phyloP scores from a whole-genome alignment of 192 early-diverging fungal species.

The Coemansia sp. region DNA sequence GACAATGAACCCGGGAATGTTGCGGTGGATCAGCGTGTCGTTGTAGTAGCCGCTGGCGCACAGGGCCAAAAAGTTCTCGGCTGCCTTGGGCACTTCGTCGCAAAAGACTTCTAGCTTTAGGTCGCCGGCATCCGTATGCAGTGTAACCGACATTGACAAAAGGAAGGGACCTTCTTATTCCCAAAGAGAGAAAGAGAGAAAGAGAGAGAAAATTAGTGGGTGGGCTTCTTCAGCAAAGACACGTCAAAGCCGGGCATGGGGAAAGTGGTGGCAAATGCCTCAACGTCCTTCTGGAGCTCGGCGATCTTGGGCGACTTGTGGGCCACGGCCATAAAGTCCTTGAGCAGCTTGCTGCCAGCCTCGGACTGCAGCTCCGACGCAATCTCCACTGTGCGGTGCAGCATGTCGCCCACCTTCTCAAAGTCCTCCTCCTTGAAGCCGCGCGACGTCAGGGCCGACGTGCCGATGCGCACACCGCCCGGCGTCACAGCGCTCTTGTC shows the following conservation, averaged over 20 bases:
- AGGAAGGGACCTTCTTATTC: too few species aligned
- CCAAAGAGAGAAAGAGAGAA: too few species aligned
- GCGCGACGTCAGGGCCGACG: conserved; percentile 93
- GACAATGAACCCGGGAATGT: conserved; percentile 82
- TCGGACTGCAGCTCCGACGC: conserved; percentile 77
- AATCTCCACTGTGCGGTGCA: conserved; percentile 91
- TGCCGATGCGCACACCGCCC: conserved; percentile 95
- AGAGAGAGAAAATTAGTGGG: too few species aligned
- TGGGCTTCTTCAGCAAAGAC: conserved; percentile 40
- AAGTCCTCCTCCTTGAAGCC: conserved; percentile 97
- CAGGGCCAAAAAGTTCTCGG: conserved; percentile 95
- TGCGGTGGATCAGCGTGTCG: conserved; percentile 75
- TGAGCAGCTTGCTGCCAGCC: conserved; percentile 88
- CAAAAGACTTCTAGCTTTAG: conserved; percentile 92
- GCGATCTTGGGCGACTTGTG: conserved; percentile 73
- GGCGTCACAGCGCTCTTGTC: conserved; percentile 93
- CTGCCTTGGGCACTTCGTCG: conserved; percentile 73
- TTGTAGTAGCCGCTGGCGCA: conserved; percentile 94
- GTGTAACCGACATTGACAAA: conserved; percentile 76
- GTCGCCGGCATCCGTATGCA: conserved; percentile 91
- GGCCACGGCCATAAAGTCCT: conserved; percentile 91
- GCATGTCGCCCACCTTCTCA: conserved; percentile 90
- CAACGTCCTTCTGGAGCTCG: conserved; percentile 78
- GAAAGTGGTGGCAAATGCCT: conserved; percentile 88
- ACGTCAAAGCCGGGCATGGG: conserved; percentile 93